Percentiles rank a stretch among this genome's conserved stretches.
Evolutionary conservation across 257 asterid species (phyloP).

Genomic region (Fraxinus cuspidata): DNA sequence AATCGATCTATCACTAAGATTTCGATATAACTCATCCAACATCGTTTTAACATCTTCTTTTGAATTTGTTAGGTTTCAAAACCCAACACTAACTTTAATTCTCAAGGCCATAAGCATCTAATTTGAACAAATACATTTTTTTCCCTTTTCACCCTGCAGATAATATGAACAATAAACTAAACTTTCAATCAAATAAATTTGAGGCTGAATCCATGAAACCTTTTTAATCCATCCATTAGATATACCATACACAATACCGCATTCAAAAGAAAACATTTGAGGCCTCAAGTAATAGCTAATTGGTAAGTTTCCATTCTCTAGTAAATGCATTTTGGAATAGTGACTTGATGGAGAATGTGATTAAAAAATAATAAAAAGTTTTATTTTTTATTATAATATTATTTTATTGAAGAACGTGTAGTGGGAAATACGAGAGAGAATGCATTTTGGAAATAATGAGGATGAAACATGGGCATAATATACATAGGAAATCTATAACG

Average conservation of each 20-base stretch:
- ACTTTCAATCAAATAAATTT: background rate
- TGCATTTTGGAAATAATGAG: too few relatives aligned
- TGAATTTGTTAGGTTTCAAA: too few relatives aligned
- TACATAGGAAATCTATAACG: background rate
- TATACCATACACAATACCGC: background rate
- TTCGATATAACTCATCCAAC: too few relatives aligned
- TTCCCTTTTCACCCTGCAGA: background rate
- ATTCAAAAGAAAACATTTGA: background rate
- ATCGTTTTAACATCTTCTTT: too few relatives aligned
- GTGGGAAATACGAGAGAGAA: too few relatives aligned
- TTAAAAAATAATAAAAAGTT: too few relatives aligned
- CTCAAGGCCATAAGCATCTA: background rate
- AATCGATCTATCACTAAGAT: too few relatives aligned
- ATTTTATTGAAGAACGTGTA: too few relatives aligned
- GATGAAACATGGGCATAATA: background rate
- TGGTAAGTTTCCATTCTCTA: background rate
- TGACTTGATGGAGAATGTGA: too few relatives aligned
- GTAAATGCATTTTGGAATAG: too few relatives aligned
- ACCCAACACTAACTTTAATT: background rate
- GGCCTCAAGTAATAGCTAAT: background rate
- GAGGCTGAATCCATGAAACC: background rate
- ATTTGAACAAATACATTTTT: background rate
- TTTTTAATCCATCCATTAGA: background rate
- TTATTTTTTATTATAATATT: too few relatives aligned
- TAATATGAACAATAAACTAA: background rate